These are phyloP conservation scores for Backusella macrospora DNA, from an alignment of 192 early-diverging fungal species.

Conservation along the genomic window DNA sequence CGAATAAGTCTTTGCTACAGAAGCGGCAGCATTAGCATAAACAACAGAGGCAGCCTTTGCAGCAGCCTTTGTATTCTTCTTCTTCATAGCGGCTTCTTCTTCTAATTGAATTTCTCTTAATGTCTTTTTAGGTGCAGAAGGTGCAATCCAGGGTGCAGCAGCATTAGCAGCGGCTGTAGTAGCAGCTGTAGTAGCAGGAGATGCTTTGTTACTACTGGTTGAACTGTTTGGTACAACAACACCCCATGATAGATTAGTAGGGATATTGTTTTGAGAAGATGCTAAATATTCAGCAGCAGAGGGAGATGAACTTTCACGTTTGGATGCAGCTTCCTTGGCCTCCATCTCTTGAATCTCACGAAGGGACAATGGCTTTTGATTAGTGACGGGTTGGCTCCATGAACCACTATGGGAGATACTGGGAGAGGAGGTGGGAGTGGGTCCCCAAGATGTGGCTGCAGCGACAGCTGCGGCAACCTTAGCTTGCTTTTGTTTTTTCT, in stretches of 20 bases:
- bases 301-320: not conserved
- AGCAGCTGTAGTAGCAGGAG: not conserved
- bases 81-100: slow-evolving; percentile 56
- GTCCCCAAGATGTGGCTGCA: not conserved
- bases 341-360: slow-evolving; percentile 69
- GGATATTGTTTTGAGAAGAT: not conserved
- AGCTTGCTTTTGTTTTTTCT: slow-evolving; percentile 35
- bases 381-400: slow-evolving; percentile 14
- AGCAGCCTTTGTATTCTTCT: slow-evolving; percentile 38
- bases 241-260: slow-evolving; percentile 44
- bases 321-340: slow-evolving; percentile 42
- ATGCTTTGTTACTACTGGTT: slow-evolving; percentile 11
- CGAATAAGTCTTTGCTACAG: slow-evolving; percentile 10
- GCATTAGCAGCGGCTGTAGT: slow-evolving; percentile 26
- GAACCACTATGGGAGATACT: not conserved
- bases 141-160: slow-evolving; percentile 40
- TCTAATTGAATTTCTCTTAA: slow-evolving; percentile 60
- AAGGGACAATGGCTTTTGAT: slow-evolving; percentile 43
- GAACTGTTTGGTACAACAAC: slow-evolving; percentile 29
- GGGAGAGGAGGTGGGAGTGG: slow-evolving; percentile 21
- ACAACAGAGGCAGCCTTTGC: not conserved
- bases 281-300: slow-evolving; percentile 13
- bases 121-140: slow-evolving; percentile 55
- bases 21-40: slow-evolving; percentile 2
- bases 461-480: slow-evolving; percentile 14